Conservation (phyloP, 2,329 filamentous ascomycete species). For the Curvularia eragrostidis region DNA sequence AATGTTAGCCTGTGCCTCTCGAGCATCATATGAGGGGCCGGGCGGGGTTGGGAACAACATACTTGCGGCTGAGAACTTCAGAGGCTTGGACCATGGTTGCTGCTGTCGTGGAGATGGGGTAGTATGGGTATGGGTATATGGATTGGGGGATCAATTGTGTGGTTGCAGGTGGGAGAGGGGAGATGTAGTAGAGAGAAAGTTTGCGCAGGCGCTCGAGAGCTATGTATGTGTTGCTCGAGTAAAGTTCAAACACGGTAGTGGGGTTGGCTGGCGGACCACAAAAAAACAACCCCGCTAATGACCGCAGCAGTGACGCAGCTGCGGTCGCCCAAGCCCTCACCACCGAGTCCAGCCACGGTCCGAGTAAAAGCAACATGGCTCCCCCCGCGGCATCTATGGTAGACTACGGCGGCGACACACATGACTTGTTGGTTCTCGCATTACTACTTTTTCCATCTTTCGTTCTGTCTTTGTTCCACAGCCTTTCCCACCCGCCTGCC, state of each 20-base stretch:
- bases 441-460: no score
- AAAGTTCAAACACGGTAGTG: slow-evolving; percentile 19
- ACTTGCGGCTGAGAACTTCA: slow-evolving; percentile 64
- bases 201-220: slow-evolving; percentile 9
- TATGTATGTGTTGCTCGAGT: slow-evolving; percentile 10
- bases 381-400: not conserved
- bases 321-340: slow-evolving; percentile 11
- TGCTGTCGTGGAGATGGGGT: slow-evolving; percentile 1
- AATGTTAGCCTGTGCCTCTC: slow-evolving; percentile 14
- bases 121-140: not conserved
- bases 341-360: slow-evolving; percentile 5
- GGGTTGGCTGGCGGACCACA: slow-evolving; percentile 16
- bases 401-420: not conserved
- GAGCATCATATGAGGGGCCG: not conserved
- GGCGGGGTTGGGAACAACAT: slow-evolving; percentile 49
- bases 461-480: not conserved
- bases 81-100: slow-evolving; percentile 35
- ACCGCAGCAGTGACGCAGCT: slow-evolving; percentile 18
- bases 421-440: not conserved
- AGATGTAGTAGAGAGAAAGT: slow-evolving; percentile 5
- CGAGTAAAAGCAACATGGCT: slow-evolving; percentile 15
- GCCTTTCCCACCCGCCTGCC: slow-evolving; percentile 35
- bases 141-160: not conserved
- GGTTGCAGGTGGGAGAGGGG: not conserved
- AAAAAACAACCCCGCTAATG: slow-evolving; percentile 24